These are phyloP conservation scores for Sarcodon aspratus DNA, from an alignment of 768 basidiomycete species.

Conservation along the genomic window DNA sequence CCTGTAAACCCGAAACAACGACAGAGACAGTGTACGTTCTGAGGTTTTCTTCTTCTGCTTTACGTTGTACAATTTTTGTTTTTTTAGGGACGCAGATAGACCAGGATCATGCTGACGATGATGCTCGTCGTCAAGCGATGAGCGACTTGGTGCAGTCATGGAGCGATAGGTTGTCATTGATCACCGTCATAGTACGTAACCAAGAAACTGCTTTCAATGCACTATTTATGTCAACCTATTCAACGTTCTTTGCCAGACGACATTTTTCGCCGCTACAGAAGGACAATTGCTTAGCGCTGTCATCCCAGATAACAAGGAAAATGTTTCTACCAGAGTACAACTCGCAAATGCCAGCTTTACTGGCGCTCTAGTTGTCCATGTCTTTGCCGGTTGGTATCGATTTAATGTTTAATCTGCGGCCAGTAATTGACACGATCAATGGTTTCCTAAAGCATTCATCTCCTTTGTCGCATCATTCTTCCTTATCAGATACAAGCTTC, in stretches of 20 bases:
- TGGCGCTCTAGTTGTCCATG: slow-evolving; percentile 43
- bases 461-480: slow-evolving; percentile 48
- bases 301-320: slow-evolving; percentile 15
- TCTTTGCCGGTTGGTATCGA: slow-evolving; percentile 33
- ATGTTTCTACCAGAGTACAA: not conserved
- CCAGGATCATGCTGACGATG: slow-evolving; percentile 36
- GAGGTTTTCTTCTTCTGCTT: not conserved
- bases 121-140: slow-evolving; percentile 31
- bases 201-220: too few relatives aligned
- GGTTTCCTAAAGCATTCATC: slow-evolving; percentile 19
- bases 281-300: slow-evolving; percentile 38
- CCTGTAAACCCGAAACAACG: too few relatives aligned
- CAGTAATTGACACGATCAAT: not conserved
- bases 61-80: not conserved
- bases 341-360: slow-evolving; percentile 33
- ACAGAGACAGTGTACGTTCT: too few relatives aligned
- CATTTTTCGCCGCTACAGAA: slow-evolving; percentile 51
- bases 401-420: not conserved
- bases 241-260: slow-evolving; percentile 27
- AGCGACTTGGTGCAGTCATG: slow-evolving; percentile 45
- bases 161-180: slow-evolving; percentile 52
- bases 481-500: slow-evolving; percentile 41
- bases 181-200: slow-evolving; percentile 47
- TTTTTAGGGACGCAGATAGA: slow-evolving; percentile 32
- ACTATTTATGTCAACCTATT: too few relatives aligned